Evolutionary conservation across 2,329 filamentous ascomycete species (phyloP), one percentile per base, ranked within the genome.

Genomic region (Pyrenochaeta sp.): DNA sequence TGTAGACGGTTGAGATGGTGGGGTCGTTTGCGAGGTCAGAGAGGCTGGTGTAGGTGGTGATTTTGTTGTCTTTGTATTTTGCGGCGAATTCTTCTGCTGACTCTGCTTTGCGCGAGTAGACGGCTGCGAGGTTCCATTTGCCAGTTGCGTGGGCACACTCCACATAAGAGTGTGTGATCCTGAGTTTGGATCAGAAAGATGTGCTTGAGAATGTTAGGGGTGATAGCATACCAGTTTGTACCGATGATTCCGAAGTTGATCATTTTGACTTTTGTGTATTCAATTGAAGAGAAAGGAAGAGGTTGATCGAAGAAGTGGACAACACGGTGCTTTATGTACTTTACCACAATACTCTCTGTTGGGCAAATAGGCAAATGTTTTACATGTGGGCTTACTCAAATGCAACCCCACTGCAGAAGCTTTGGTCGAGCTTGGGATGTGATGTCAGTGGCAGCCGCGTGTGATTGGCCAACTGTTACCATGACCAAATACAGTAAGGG

Each of bases 151-250:
- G 68, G 9, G 76, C 74, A 14, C 67, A 70, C 10, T 65, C 55
- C 57, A 79, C 71, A 62, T 72, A 79, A 7, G 74, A 75, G 50
- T 74, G 72, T 3, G 76, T 78, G 58, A 79, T 79, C 77, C n/a
- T n/a, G n/a, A n/a, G n/a, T n/a, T n/a, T n/a, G n/a, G n/a, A n/a
- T n/a, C n/a, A n/a, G n/a, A n/a, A n/a, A n/a, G n/a, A n/a, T n/a
- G n/a, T n/a, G n/a, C n/a, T n/a, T n/a, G n/a, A n/a, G n/a, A n/a
- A n/a, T n/a, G n/a, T n/a, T n/a, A n/a, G n/a, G n/a, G n/a, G n/a
- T n/a, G n/a, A n/a, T n/a, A n/a, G n/a, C n/a, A n/a, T n/a, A n/a
- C n/a, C 77, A 79, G 59, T 65, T 68, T 14, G 75, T 77, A 53
- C 76, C 76, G 44, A 79, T 74, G 44, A 72, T 71, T 39, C 67